Base-by-base conservation (phyloP, 2,329 filamentous ascomycete genomes). In the Trichoderma simmonsii region DNA sequence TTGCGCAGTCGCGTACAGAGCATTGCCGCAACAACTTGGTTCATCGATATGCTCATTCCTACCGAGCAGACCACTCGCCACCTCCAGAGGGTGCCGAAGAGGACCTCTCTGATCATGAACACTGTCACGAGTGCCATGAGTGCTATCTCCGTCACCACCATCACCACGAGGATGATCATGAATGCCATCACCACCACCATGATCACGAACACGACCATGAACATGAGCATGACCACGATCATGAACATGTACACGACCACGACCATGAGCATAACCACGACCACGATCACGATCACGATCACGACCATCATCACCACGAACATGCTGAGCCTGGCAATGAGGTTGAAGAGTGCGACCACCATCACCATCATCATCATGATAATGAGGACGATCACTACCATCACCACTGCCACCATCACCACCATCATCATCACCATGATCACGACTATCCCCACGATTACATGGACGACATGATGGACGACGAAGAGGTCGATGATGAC, bases 401-500 rank as follows among this genome's bases (percentile, higher is more conserved):
- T 75, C 73, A 76, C 57, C 76, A 79, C 15, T 75, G 79, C 36
- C 75, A 80, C 6, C 75, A 76, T 5, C 76, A 81, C 39, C 74
- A 80, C 26, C 77, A 81, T n/a, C 76, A 82, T 30, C 77, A 82
- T 70, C 72, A 81, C 62, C 79, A 82, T 51, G 74, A 79, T 39
- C 77, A 82, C 39, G 82, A 85, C 36, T 82, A 82, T 71, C 75
- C 74, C 59, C 79, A 84, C 75, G 83, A 86, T 63, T 85, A 86
- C 30, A 84, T 85, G 26, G 85, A 88, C 26, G 87, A 88, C 30
- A 85, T 88, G 76, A 87, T 90, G 70, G 90, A 92, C 26, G 87
- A 89, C n/a, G 90, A 92, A 66, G 90, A 91, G 61, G 87, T 87
- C 15, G 89, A 91, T 70, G 92, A 94, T 73, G 92, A 94, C 77